Evolutionary conservation across 345 rosid genomes (phyloP).

Genomic region (Acer yangbiense): DNA sequence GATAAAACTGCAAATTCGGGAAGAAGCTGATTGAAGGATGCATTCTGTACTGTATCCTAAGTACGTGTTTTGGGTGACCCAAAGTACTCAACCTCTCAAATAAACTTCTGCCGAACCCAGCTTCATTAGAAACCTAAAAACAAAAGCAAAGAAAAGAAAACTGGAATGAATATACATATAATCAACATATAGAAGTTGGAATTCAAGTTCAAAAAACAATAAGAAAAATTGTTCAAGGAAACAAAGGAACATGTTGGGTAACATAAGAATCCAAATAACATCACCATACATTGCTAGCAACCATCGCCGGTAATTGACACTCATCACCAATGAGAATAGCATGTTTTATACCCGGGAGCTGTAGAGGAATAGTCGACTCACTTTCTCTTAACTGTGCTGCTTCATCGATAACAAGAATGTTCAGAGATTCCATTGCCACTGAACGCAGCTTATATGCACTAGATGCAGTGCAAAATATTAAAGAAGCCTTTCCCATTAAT

Average conservation of each 20-base stretch:
- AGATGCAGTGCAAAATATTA: slow-evolving; percentile 48
- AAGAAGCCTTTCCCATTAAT: slow-evolving; percentile 24
- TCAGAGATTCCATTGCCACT: slow-evolving; percentile 25
- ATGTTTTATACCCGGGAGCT: slow-evolving; percentile 40
- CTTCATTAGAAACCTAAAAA: slow-evolving; percentile 37
- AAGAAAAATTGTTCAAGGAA: background rate
- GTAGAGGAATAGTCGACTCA: slow-evolving; percentile 52
- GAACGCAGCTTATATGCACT: slow-evolving; percentile 35
- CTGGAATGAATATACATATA: background rate
- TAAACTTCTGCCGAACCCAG: slow-evolving; percentile 63
- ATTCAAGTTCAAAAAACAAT: slow-evolving; percentile 9
- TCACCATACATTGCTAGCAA: slow-evolving; percentile 42
- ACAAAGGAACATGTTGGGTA: no score
- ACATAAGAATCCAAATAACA: no score
- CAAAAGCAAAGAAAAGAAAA: background rate
- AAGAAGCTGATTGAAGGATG: slow-evolving; percentile 70
- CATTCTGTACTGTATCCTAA: slow-evolving; percentile 71
- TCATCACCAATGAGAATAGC: slow-evolving; percentile 54
- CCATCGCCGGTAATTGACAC: slow-evolving; percentile 52
- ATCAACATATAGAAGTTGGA: slow-evolving; percentile 4
- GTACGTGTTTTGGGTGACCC: slow-evolving; percentile 47
- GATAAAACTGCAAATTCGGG: slow-evolving; percentile 53
- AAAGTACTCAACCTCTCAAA: slow-evolving; percentile 56
- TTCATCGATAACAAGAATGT: slow-evolving; percentile 55
- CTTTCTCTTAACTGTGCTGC: slow-evolving; percentile 64